Evolutionary conservation across 768 basidiomycete species (phyloP).

Genomic region (Cyathus striatus): DNA sequence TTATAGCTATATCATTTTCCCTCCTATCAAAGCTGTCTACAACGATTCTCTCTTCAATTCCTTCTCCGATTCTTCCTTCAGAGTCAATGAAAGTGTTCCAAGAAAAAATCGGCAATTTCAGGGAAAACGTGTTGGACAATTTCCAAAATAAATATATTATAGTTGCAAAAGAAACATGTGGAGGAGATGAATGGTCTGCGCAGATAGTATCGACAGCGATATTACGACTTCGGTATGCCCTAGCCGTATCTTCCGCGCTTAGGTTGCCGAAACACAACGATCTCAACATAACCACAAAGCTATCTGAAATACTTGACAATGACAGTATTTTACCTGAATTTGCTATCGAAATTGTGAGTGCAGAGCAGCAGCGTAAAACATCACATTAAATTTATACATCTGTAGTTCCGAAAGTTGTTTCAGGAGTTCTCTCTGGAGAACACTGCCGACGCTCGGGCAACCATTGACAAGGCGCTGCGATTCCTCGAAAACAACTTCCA

Average conservation of each 20-base stretch:
- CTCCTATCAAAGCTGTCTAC: slow-evolving; percentile 38
- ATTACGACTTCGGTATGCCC: slow-evolving; percentile 39
- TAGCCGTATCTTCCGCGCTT: slow-evolving; percentile 17
- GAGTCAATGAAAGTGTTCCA: slow-evolving; percentile 26
- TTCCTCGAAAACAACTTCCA: slow-evolving; percentile 25
- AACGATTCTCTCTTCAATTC: slow-evolving; percentile 51
- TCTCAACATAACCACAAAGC: slow-evolving; percentile 20
- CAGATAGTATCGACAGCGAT: slow-evolving; percentile 32
- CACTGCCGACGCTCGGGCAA: slow-evolving; percentile 11
- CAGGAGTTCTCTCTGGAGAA: slow-evolving; percentile 19
- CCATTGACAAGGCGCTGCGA: slow-evolving; percentile 20
- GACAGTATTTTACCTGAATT: slow-evolving; percentile 36
- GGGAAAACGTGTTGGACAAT: slow-evolving; percentile 20
- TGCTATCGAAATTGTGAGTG: slow-evolving; percentile 44
- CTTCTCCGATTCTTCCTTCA: slow-evolving; percentile 35
- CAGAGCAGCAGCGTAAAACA: no score
- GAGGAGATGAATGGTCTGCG: slow-evolving; percentile 22
- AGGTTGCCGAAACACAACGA: slow-evolving; percentile 8
- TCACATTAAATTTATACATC: slow-evolving; percentile 4
- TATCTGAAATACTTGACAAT: slow-evolving; percentile 21
- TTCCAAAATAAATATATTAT: slow-evolving; percentile 30
- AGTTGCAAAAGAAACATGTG: slow-evolving; percentile 19
- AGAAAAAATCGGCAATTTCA: slow-evolving; percentile 19
- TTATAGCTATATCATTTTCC: slow-evolving; percentile 36
- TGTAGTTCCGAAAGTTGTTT: slow-evolving; percentile 34